Evolutionary conservation across 805 yeast species (phyloP).

Genomic region (Metschnikowia henanensis): DNA sequence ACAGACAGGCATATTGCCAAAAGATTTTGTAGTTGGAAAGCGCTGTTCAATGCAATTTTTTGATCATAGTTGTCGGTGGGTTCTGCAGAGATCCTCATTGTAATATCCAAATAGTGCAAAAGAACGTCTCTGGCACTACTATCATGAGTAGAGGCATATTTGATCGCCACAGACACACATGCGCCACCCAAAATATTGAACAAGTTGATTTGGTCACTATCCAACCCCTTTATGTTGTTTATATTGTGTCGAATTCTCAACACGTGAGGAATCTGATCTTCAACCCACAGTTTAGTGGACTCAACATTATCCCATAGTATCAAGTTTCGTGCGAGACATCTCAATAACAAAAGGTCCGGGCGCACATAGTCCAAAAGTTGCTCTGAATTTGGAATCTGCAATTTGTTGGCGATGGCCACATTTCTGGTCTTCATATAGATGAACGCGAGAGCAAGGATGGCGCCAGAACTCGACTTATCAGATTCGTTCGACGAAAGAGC

Average conservation of each 20-base stretch:
- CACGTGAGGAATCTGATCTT: constrained; percentile 51
- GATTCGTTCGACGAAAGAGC: constrained; percentile 55
- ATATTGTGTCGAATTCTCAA: constrained; percentile 32
- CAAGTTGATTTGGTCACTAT: constrained; percentile 61
- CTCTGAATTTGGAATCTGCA: constrained; percentile 58
- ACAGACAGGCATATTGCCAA: constrained; percentile 65
- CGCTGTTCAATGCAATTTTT: constrained; percentile 52
- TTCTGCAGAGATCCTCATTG: constrained; percentile 43
- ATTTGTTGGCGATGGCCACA: constrained; percentile 54
- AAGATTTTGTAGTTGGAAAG: constrained; percentile 55
- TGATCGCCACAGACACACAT: constrained; percentile 71
- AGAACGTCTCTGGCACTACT: constrained; percentile 53
- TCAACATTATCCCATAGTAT: constrained; percentile 73
- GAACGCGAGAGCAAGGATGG: constrained; percentile 71
- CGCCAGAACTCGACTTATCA: constrained; percentile 71
- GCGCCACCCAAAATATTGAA: constrained; percentile 73
- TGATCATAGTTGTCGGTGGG: constrained; percentile 56
- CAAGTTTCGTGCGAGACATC: constrained; percentile 63
- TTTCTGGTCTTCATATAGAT: constrained; percentile 72
- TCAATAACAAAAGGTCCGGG: constrained; percentile 71
- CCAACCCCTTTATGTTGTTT: constrained; percentile 29
- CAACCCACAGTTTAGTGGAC: constrained; percentile 53
- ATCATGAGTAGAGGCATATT: constrained; percentile 71
- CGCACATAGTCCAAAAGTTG: constrained; percentile 67
- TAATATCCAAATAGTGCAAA: constrained; percentile 52